Conservation (phyloP, 1,284 basidiomycete genomes). For the Ganoderma sp. region DNA sequence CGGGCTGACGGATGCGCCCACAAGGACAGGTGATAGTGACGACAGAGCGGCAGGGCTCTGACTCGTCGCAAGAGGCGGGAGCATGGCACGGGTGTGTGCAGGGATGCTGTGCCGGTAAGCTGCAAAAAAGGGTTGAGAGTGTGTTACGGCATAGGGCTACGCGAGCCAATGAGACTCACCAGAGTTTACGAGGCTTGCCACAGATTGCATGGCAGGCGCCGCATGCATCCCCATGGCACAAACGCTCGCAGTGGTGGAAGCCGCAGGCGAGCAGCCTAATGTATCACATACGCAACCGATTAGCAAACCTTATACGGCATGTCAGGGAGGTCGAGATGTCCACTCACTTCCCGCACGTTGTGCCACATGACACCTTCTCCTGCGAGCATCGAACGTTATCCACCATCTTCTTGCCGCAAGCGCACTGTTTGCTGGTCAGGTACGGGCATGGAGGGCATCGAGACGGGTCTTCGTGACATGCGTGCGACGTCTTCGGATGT, state of each 20-base stretch:
- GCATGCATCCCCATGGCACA: slow-evolving; percentile 83
- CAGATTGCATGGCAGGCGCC: slow-evolving; percentile 78
- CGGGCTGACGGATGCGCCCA: slow-evolving; percentile 75
- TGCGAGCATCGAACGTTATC: slow-evolving; percentile 79
- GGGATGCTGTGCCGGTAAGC: slow-evolving; percentile 67
- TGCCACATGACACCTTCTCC: slow-evolving; percentile 85
- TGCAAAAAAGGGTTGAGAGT: slow-evolving; percentile 31
- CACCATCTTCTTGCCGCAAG: slow-evolving; percentile 84
- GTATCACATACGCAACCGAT: slow-evolving; percentile 2
- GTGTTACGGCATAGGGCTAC: not conserved
- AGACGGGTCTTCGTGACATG: slow-evolving; percentile 73
- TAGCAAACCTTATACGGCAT: slow-evolving; percentile 3
- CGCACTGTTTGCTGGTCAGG: slow-evolving; percentile 79
- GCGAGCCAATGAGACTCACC: slow-evolving; percentile 50
- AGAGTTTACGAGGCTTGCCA: slow-evolving; percentile 83
- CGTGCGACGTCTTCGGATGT: slow-evolving; percentile 77
- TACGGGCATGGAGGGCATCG: slow-evolving; percentile 86
- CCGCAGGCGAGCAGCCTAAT: slow-evolving; percentile 75
- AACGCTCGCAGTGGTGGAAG: slow-evolving; percentile 81
- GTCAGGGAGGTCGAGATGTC: not conserved
- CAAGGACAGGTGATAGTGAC: slow-evolving; percentile 80
- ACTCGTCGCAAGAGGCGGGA: slow-evolving; percentile 81
- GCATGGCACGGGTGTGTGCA: slow-evolving; percentile 85
- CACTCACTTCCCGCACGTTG: slow-evolving; percentile 73
- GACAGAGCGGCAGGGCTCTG: slow-evolving; percentile 71